Conservation (phyloP, 805 yeast genomes). For the Helenozyma baotianmanensis region DNA sequence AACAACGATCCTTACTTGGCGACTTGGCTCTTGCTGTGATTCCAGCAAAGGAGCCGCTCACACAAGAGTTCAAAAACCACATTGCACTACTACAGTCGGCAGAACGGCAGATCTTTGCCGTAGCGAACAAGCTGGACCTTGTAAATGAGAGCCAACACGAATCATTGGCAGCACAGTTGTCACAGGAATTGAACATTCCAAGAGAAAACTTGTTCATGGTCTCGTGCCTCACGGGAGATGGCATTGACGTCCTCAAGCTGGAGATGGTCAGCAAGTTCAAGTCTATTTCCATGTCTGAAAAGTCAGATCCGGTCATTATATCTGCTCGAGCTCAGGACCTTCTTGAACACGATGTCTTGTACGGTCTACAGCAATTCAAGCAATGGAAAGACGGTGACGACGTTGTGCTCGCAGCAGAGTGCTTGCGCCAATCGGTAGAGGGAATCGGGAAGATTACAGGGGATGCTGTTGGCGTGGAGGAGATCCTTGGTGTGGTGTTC, state of each 20-base stretch:
- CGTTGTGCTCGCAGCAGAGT: constrained; percentile 76
- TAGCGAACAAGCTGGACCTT: constrained; percentile 62
- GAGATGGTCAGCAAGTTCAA: constrained; percentile 45
- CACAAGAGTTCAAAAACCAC: constrained; percentile 36
- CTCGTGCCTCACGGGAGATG: constrained; percentile 59
- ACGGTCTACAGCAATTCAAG: constrained; percentile 65
- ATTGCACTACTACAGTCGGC: constrained; percentile 26
- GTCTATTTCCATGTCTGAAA: constrained; percentile 43
- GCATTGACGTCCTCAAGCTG: constrained; percentile 46
- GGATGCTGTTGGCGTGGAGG: constrained; percentile 82
- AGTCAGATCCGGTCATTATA: constrained; percentile 62
- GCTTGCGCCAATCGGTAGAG: constrained; percentile 65
- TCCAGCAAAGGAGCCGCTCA: constrained; percentile 34
- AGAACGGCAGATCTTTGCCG: constrained; percentile 35
- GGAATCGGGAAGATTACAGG: constrained; percentile 95
- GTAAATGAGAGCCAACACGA: constrained; percentile 17
- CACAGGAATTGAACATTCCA: constrained; percentile 13
- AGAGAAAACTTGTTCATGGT: constrained; percentile 25
- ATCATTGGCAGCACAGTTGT: constrained; percentile 2
- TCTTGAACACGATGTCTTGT: constrained; percentile 67
- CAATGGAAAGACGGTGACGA: constrained; percentile 52
- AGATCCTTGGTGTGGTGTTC: constrained; percentile 85
- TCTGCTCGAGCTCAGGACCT: constrained; percentile 76
- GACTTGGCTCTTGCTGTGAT: constrained; percentile 68
- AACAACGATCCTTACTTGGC: constrained; percentile 50